Evolutionary conservation across 441 rosid genomes (phyloP), one percentile per base, ranked within the genome.

Genomic region (Manihot esculenta): DNA sequence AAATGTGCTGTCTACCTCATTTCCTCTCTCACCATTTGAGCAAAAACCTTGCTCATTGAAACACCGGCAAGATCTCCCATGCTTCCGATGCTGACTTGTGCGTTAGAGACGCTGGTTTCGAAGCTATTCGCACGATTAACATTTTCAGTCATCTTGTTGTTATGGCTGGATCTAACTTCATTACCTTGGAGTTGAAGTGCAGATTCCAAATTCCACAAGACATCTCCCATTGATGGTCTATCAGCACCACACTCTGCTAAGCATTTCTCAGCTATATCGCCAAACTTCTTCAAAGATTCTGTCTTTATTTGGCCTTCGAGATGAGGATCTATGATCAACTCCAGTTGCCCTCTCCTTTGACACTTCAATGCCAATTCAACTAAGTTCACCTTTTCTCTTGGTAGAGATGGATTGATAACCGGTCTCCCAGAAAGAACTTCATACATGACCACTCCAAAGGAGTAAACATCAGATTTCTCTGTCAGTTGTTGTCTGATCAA

Each of bases 361-460:
- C 77, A 71, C 14, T 85, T 86, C 79, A 72, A 68, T 21, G 82
- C 91, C 91, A 93, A 93, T 62, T 93, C 92, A 0, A 89, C 82
- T 68, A 93, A 77, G 68, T 87, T 91, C 63, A 88, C 87, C 73
- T 87, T 73, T 73, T 87, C 97, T 63, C 87, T 76, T 0, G 94
- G 86, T 30, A 86, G 83, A 0, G 96, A 83, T 4, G 97, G 97
- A 67, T 93, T 88, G 20, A 93, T 88, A 1, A 87, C 96, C 2
- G 97, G 84, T 75, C 98, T 83, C 9, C 94, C 96, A 0, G 88
- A 85, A 8, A 93, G 71, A 23, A 89, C 81, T 75, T 93, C 98
- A 15, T 89, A 82, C 87, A 93, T 85, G 54, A 93, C 96, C 14
- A 93, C 98, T 57, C 98, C 98, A 27, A 93, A 93, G 9, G 98